phyloP scores from a whole-genome alignment of 148 eudicot species.

The Camellia sinensis region DNA sequence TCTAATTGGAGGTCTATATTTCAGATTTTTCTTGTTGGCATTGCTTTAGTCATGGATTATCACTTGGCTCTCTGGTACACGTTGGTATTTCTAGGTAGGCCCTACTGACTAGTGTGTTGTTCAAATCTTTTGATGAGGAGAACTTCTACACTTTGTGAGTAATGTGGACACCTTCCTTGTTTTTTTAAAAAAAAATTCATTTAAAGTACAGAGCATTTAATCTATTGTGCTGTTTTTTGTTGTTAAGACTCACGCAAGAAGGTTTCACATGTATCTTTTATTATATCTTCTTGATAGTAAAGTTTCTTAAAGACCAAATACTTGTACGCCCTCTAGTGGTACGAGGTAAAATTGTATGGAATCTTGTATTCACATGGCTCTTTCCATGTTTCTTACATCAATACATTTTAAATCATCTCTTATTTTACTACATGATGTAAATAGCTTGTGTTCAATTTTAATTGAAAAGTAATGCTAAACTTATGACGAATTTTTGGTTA shows the following conservation, averaged over 20 bases:
- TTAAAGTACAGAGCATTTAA: background rate
- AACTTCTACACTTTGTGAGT: background rate
- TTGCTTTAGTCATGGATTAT: conserved; percentile 76
- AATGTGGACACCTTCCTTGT: background rate
- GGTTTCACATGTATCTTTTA: background rate
- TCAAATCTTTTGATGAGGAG: background rate
- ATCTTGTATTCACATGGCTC: conserved; percentile 13
- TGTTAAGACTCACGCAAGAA: background rate
- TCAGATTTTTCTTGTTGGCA: conserved; percentile 78
- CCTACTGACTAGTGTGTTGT: conserved; percentile 13
- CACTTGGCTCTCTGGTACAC: conserved; percentile 90
- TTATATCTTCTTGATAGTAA: background rate
- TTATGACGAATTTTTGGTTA: background rate
- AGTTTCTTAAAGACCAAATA: background rate
- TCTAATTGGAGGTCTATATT: conserved; percentile 29
- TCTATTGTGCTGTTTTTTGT: conserved; percentile 13
- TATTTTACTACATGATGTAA: background rate
- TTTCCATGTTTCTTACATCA: background rate
- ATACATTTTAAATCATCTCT: background rate
- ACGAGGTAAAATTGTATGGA: background rate
- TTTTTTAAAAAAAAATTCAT: too few relatives aligned
- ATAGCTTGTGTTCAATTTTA: background rate
- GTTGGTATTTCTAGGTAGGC: conserved; percentile 69
- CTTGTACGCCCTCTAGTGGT: background rate
- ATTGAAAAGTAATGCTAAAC: background rate